These are phyloP conservation scores for Nasturtium officinale DNA, from an alignment of 345 rosid genomes.

Conservation along the genomic window DNA sequence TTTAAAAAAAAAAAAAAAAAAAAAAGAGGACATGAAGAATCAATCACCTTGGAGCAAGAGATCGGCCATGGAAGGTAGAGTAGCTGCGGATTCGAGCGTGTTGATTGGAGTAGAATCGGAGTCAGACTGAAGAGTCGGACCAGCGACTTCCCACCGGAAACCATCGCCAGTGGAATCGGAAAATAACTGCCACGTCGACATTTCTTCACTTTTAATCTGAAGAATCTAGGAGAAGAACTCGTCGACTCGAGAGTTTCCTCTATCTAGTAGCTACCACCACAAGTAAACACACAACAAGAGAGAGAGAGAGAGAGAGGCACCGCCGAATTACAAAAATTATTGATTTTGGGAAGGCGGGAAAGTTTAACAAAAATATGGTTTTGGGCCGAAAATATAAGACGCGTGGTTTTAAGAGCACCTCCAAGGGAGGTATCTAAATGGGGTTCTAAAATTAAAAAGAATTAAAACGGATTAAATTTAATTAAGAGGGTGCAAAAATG, in stretches of 20 bases:
- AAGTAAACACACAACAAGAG: neutral
- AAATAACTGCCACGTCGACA: conserved; percentile 78
- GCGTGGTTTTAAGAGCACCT: no score
- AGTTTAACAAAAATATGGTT: neutral
- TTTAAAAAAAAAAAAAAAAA: neutral
- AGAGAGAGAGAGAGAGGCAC: no score
- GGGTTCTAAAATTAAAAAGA: no score
- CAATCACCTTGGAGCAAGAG: conserved; percentile 65
- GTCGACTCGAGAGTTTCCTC: neutral
- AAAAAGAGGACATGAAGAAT: neutral
- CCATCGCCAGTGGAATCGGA: conserved; percentile 54
- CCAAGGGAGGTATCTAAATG: no score
- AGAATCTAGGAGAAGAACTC: neutral
- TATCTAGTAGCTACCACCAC: no score
- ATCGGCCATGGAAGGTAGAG: conserved; percentile 70
- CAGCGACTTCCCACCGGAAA: conserved; percentile 67
- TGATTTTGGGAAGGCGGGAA: conserved; percentile 29
- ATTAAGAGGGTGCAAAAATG: no score
- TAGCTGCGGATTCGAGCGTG: conserved; percentile 28
- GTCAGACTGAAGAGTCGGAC: conserved; percentile 34
- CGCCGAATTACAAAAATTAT: no score
- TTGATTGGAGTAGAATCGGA: conserved; percentile 37
- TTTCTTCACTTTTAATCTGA: conserved; percentile 36
- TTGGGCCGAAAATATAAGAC: conserved; percentile 25
- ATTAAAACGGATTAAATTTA: no score